phyloP scores from a whole-genome alignment of 2,329 filamentous ascomycete species.

The Sclerotinia sclerotiorum region DNA sequence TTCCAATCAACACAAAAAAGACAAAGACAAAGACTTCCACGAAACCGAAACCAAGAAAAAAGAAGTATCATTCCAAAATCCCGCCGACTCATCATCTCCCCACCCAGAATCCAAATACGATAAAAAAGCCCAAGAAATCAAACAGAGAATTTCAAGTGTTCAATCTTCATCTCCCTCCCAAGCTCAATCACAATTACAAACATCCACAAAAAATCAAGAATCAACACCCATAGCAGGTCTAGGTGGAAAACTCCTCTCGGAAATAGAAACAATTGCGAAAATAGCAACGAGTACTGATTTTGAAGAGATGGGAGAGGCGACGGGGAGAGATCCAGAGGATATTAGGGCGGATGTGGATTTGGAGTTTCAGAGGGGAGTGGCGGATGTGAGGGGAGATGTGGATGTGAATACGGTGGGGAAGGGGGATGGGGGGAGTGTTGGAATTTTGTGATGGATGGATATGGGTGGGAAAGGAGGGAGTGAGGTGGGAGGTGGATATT shows the following conservation, averaged over 20 bases:
- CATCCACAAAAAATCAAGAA: neutral
- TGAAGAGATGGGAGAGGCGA: neutral
- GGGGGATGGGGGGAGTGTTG: too few species aligned
- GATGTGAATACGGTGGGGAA: neutral
- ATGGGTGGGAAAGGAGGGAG: too few species aligned
- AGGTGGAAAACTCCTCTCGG: accelerated
- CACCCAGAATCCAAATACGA: neutral
- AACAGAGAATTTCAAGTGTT: neutral
- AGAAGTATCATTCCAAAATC: neutral
- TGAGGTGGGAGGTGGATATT: too few species aligned
- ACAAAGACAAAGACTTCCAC: too few species aligned
- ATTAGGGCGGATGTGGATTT: neutral
- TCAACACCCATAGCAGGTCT: neutral
- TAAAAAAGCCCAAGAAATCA: neutral
- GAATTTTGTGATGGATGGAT: too few species aligned
- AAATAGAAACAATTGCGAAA: neutral
- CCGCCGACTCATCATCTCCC: neutral
- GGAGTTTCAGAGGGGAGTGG: conserved; percentile 9
- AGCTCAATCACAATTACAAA: neutral
- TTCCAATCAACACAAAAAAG: neutral
- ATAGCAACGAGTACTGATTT: neutral
- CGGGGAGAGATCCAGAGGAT: neutral
- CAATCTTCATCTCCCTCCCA: neutral
- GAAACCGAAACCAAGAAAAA: neutral
- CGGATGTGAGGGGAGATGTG: neutral